These are phyloP conservation scores for Trichosphaerium sp. DNA, from an alignment of 78 protist genomes.

Conservation along the genomic window DNA sequence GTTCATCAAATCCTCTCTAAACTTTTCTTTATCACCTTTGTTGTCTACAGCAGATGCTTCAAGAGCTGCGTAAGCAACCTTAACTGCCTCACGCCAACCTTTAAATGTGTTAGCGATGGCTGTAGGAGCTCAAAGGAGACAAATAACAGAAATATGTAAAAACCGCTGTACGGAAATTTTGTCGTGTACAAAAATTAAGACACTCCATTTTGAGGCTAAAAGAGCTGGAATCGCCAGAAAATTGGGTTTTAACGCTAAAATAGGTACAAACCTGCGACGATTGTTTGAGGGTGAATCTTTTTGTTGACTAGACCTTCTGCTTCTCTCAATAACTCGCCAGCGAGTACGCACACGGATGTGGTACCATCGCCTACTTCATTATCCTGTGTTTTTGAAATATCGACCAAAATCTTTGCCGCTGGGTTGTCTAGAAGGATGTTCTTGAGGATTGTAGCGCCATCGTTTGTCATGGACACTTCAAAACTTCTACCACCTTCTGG, in stretches of 20 bases:
- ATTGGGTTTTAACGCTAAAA: background rate
- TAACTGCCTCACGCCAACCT: conserved; percentile 67
- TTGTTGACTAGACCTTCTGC: conserved; percentile 86
- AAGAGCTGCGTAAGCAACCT: conserved; percentile 74
- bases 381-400: conserved; percentile 90
- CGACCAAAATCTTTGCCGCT: conserved; percentile 89
- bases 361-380: conserved; percentile 99
- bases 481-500: conserved; percentile 19
- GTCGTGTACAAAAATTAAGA: background rate
- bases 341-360: conserved; percentile 89
- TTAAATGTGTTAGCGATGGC: background rate
- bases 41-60: conserved; percentile 36
- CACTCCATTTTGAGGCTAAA: conserved; percentile 26
- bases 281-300: conserved; percentile 95
- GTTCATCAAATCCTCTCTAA: conserved; percentile 76
- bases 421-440: conserved; percentile 84
- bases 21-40: conserved; percentile 21
- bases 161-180: too few species aligned
- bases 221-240: background rate
- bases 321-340: conserved; percentile 95
- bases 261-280: conserved; percentile 64
- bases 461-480: conserved; percentile 84
- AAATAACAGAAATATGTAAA: too few species aligned
- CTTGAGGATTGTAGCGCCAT: conserved; percentile 99
- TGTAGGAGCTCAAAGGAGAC: too few species aligned